Evolutionary conservation across 75 land plant species (phyloP).

Genomic region (Pinus tabuliformis): DNA sequence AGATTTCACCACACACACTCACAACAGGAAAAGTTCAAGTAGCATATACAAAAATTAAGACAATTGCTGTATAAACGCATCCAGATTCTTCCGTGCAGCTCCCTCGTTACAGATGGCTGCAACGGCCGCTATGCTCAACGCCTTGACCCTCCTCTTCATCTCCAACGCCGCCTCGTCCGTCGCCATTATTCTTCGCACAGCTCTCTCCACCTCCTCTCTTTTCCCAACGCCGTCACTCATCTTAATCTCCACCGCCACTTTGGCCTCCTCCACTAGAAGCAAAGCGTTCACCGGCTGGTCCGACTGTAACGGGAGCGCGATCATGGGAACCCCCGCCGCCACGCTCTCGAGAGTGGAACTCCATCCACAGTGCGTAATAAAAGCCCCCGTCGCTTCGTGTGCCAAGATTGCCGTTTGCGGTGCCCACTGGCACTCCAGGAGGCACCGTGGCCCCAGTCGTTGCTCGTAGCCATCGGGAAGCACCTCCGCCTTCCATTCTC

Average conservation of each 20-base stretch:
- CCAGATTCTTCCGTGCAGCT: no score
- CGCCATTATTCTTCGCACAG: slow-evolving; percentile 29
- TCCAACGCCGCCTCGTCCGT: slow-evolving; percentile 1
- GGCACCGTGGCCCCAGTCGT: neutral
- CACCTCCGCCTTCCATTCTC: slow-evolving; percentile 27
- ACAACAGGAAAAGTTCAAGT: no score
- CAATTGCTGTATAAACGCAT: no score
- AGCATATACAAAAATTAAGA: no score
- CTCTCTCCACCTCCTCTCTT: slow-evolving; percentile 22
- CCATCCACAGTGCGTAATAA: slow-evolving; percentile 60
- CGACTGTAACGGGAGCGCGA: slow-evolving; percentile 23
- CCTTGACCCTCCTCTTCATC: slow-evolving; percentile 7
- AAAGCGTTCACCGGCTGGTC: slow-evolving; percentile 24
- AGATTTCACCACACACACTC: no score
- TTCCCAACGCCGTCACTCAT: slow-evolving; percentile 9
- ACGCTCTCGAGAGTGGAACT: slow-evolving; percentile 38
- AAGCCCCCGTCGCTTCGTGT: slow-evolving; percentile 34
- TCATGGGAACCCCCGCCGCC: slow-evolving; percentile 38
- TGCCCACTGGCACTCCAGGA: slow-evolving; percentile 15
- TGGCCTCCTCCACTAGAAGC: neutral
- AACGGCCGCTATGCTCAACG: neutral
- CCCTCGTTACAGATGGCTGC: no score
- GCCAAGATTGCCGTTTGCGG: slow-evolving; percentile 38
- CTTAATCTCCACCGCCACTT: slow-evolving; percentile 4
- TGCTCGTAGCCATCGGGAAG: slow-evolving; percentile 3